Base-by-base conservation (phyloP, 1,284 basidiomycete genomes). In the Meripilus lineatus region DNA sequence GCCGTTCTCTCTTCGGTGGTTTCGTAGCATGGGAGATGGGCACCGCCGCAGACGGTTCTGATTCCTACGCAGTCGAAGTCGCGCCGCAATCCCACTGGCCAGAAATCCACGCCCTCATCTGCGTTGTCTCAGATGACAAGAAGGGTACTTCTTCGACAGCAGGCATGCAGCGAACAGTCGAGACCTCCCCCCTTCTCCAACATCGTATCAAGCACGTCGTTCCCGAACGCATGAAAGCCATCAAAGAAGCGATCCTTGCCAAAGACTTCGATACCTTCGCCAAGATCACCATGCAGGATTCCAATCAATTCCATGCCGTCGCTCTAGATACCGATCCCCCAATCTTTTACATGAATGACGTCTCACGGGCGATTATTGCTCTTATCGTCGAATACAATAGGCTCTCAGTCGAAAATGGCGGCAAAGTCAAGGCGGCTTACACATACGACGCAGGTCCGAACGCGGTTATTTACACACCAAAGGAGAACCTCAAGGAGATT, bases 271-370 rank as follows among this genome's bases (percentile, higher is more conserved):
- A 93, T 58, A 58, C 78, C 0, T 99, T 99, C 56, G 94, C 93
- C 2, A 70, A 71, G 42, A 81, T 97, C 63, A 99, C 95, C 24
- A 99, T 98, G 92, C 82, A 80, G 48, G 95, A 99, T 67, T 95
- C 92, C 49, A 99, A 97, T 71, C 88, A 92, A 69, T 99, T 99
- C 81, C 95, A 99, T 64, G 94, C 95, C 20, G 92, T 96, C 55
- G 91, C 89, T 49, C 84, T 99, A 54, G 96, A 99, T 70, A 99
- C 95, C 0, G 78, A 86, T 38, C 96, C 95, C 1, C 96, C 95
- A 37, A 99, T 99, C 68, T 98, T 99, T 67, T 99, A 99, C 75
- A 86, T 99, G 81, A 99, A 98, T 73, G 95, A 99, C 66, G 90
- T 94, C 54, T 89, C 84, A 51, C 78, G 87, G 23, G 67, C 88